Percentiles rank a stretch among this genome's conserved stretches.
phyloP scores from a whole-genome alignment of 2,329 filamentous ascomycete genomes.

The Phyllosticta citrichinensis region DNA sequence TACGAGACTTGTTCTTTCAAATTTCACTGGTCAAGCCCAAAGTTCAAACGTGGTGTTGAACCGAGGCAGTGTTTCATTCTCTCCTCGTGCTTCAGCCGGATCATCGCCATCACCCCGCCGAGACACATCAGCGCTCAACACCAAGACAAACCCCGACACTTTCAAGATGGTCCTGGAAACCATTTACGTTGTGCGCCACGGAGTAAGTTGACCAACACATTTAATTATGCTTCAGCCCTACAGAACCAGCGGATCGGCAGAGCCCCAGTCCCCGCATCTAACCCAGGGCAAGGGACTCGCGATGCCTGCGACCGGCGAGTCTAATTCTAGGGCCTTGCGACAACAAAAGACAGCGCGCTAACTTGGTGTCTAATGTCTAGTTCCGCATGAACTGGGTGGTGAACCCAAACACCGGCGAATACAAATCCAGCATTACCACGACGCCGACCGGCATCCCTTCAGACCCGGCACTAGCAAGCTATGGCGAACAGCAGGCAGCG shows the following conservation, averaged over 20 bases:
- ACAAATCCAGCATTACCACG: slow-evolving; percentile 48
- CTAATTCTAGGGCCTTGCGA: not conserved
- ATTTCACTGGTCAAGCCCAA: not conserved
- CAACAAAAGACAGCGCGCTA: slow-evolving; percentile 14
- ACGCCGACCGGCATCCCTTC: slow-evolving; percentile 82
- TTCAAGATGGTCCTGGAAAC: slow-evolving; percentile 32
- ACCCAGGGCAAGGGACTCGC: not conserved
- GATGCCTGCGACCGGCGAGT: not conserved
- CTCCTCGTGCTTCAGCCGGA: not conserved
- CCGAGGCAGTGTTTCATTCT: not conserved
- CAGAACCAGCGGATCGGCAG: not conserved
- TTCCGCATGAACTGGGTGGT: slow-evolving; percentile 88
- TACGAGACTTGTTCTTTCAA: not conserved
- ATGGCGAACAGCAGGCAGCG: slow-evolving; percentile 74
- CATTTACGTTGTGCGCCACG: slow-evolving; percentile 41
- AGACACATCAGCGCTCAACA: not conserved
- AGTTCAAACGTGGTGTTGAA: not conserved
- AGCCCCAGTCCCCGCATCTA: not conserved
- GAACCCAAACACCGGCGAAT: slow-evolving; percentile 68
- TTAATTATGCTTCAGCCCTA: not conserved
- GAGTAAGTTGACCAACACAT: slow-evolving; percentile 30
- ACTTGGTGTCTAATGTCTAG: slow-evolving; percentile 36
- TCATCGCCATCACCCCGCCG: not conserved
- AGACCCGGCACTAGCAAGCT: slow-evolving; percentile 76
- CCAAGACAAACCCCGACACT: not conserved